Conservation (phyloP, 495 filamentous ascomycete species). For the Aspergillus sclerotiicarbonarius region DNA sequence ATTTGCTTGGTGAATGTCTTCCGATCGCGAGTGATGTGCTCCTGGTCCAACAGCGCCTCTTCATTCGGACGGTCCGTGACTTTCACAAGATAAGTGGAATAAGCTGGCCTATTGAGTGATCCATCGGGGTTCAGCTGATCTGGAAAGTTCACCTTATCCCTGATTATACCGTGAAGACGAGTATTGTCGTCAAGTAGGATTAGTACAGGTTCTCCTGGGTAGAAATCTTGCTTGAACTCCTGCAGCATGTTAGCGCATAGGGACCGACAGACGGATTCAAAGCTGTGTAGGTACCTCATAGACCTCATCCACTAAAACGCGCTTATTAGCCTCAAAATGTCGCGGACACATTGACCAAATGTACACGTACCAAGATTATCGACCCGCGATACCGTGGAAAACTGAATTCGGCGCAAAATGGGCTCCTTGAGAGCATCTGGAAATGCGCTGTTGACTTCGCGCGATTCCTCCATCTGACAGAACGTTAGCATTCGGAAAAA, state of each 20-base stretch:
- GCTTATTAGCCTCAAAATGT: constrained; percentile 24
- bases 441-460: constrained; percentile 86
- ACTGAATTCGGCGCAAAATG: constrained; percentile 85
- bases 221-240: constrained; percentile 92
- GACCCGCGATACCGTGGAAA: constrained; percentile 84
- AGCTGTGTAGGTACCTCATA: constrained; percentile 52
- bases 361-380: constrained; percentile 74
- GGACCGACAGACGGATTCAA: background rate
- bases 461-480: constrained; percentile 72
- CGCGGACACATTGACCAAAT: background rate
- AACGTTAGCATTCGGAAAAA: constrained; percentile 1
- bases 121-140: constrained; percentile 62
- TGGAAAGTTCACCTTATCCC: constrained; percentile 81
- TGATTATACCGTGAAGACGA: constrained; percentile 71
- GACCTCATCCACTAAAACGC: constrained; percentile 58
- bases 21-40: constrained; percentile 81
- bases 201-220: constrained; percentile 83
- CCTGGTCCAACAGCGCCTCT: constrained; percentile 75
- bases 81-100: constrained; percentile 78
- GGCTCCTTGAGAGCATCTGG: constrained; percentile 90
- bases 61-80: constrained; percentile 65
- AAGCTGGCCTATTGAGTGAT: constrained; percentile 59
- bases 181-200: constrained; percentile 68
- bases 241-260: constrained; percentile 46
- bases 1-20: constrained; percentile 96